Base-by-base conservation (phyloP, 2,329 filamentous ascomycete species). In the Daldinia eschscholtzii region DNA sequence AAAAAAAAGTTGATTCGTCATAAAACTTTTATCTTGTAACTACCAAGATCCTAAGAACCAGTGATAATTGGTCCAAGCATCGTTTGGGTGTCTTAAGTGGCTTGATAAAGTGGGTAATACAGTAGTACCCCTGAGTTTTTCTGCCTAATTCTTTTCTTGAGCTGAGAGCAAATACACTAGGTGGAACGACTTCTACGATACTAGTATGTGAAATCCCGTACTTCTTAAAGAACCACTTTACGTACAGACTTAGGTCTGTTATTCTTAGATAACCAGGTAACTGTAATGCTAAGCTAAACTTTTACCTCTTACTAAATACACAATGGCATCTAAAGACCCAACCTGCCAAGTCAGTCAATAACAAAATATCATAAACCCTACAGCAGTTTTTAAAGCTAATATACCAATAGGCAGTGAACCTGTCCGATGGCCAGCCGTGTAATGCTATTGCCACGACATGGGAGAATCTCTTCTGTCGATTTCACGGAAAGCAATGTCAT, bases 401-500 rank as follows among this genome's bases (percentile, higher is more conserved):
- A 13, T 13, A 9, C 39, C 6, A 58, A 61, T 23, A 73, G 67
- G 77, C 77, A 33, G 61, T 82, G 42, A 78, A 81, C 61, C 66
- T 81, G 35, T 81, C 80, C 6, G 79, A 81, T 65, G 74, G 77
- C 56, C 73, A 77, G 52, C 76, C 72, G 18, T 83, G 80, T 64
- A 65, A 72, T 4, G 75, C 77, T 12, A 71, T 75, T 55, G 80
- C 82, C 6, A 83, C 80, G 10, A 81, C 80, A 42, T 66, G 78
- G 60, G 80, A 83, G 74, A 78, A 79, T 6, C 74, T 83, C 39
- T 82, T 83, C 68, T 83, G 82, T 71, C 71, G 67, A 23, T 82
- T 81, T 62, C 81, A 83, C 68, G 80, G 81, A 0, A 79, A 76
- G 61, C 81, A 83, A 70, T 82, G 79, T 64, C 77, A 81, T 70